Evolutionary conservation across 805 yeast species (phyloP), one percentile per base, ranked within the genome.

Genomic region (Zygosaccharomyces pseudorouxii): DNA sequence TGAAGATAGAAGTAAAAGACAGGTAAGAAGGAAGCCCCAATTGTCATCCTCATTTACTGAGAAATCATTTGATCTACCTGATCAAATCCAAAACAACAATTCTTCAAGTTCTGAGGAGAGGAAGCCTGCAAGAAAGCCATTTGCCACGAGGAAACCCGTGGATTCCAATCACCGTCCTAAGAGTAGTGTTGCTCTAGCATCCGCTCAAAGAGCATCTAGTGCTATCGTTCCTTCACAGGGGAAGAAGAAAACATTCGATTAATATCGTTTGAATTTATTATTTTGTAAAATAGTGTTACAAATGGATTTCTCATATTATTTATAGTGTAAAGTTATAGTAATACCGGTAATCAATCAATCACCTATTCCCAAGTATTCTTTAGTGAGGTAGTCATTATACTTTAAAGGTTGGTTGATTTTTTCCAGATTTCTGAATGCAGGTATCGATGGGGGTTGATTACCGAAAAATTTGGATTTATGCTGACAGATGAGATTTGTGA

Each of bases 211-310:
- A 71, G 95, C 82, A 7, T 84, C 87, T 59, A 88, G 89, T 16
- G 90, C 95, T 5, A 87, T 92, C 63, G 95, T 89, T 25, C 81
- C 87, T 43, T 85, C 97, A 1, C 74, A 82, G n/a, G 98, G 98
- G 65, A 90, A 87, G 70, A 92, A 89, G 65, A 74, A 77, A 36
- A 84, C 78, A 5, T 88, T 88, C 63, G 84, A 83, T 56, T 79
- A 65, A 53, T 33, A 23, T 14, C 10, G 16, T 25, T 27, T 19
- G 29, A 29, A 20, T 14, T 11, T 10, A 6, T 11, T 5, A 18
- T 35, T 37, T 25, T 33, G 39, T 35, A 27, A 25, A 43, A 12
- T 18, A 43, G 30, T 16, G 22, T 23, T 42, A 30, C 30, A 42
- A 18, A 23, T 18, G 30, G 43, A 31, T 27, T 37, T 33, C 19